phyloP scores from a whole-genome alignment of 2,329 filamentous ascomycete species.

The Zarea fungicola region DNA sequence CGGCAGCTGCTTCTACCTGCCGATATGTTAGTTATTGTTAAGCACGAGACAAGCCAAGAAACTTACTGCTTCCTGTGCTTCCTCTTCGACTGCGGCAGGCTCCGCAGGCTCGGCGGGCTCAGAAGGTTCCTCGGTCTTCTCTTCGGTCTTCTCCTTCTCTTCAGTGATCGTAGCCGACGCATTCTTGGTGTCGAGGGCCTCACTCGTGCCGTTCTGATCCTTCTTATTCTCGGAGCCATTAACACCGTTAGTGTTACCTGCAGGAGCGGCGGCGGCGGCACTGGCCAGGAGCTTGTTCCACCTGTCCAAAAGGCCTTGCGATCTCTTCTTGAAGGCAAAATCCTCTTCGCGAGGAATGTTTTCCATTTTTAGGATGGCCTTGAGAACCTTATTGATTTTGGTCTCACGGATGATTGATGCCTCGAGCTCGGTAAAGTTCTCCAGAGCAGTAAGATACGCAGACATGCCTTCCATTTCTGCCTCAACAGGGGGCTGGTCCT shows the following conservation, averaged over 20 bases:
- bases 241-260: constrained; percentile 39
- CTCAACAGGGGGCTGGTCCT: constrained; percentile 79
- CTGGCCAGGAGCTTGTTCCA: constrained; percentile 85
- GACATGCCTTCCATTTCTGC: constrained; percentile 77
- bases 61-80: constrained; percentile 24
- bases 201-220: constrained; percentile 37
- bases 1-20: constrained; percentile 19
- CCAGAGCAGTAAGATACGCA: constrained; percentile 73
- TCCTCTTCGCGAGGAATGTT: constrained; percentile 84
- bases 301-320: constrained; percentile 70
- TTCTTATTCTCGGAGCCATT: constrained; percentile 45
- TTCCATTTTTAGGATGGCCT: constrained; percentile 84
- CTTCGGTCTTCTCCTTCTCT: constrained; percentile 23
- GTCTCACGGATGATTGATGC: constrained; percentile 82
- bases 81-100: constrained; percentile 19
- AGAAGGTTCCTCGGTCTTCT: constrained; percentile 16
- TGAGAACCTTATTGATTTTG: constrained; percentile 98
- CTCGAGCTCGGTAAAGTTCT: constrained; percentile 74
- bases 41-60: constrained; percentile 19
- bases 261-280: constrained; percentile 31
- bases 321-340: constrained; percentile 82
- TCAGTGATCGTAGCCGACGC: constrained; percentile 34
- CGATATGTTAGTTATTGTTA: constrained; percentile 14
- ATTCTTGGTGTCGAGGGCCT: constrained; percentile 27
- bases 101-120: constrained; percentile 22